These are phyloP conservation scores for Saprolegnia diclina DNA, from an alignment of 352 stramenopile genomes.

Conservation along the genomic window DNA sequence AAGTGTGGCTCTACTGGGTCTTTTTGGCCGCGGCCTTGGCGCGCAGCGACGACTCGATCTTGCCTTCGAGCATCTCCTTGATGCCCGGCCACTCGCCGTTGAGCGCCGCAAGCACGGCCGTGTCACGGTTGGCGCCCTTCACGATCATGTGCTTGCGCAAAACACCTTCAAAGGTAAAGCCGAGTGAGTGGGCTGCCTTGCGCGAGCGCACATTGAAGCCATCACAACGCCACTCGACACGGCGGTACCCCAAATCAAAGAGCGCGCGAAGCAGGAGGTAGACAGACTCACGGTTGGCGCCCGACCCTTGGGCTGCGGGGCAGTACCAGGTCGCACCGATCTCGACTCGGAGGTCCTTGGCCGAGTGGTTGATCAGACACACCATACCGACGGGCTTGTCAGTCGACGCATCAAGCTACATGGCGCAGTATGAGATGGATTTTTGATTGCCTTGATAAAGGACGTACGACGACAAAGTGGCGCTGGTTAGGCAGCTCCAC, in stretches of 20 bases:
- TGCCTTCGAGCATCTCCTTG: constrained; percentile 55
- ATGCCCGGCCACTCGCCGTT: constrained; percentile 83
- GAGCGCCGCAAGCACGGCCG: constrained; percentile 73
- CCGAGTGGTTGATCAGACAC: constrained; percentile 64
- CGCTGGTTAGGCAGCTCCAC: constrained; percentile 32
- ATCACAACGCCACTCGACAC: constrained; percentile 84
- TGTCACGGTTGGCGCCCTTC: constrained; percentile 81
- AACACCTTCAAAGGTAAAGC: constrained; percentile 85
- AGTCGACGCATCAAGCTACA: constrained; percentile 43
- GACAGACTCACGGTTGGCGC: constrained; percentile 49
- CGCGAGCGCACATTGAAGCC: constrained; percentile 81
- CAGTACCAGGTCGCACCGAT: constrained; percentile 76
- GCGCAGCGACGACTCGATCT: constrained; percentile 25
- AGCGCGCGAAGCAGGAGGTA: constrained; percentile 64
- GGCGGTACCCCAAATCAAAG: constrained; percentile 74
- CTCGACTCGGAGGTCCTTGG: constrained; percentile 68
- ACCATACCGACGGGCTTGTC: constrained; percentile 69
- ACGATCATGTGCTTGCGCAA: constrained; percentile 82
- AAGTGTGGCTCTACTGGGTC: too few relatives aligned
- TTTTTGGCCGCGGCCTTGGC: constrained; percentile 15
- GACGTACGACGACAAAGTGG: constrained; percentile 54
- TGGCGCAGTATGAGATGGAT: constrained; percentile 2
- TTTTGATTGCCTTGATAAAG: background rate
- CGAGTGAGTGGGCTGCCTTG: constrained; percentile 67
- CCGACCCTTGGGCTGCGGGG: constrained; percentile 64